phyloP scores from a whole-genome alignment of 1,139 yeast species.

The Arxiozyma bovina region DNA sequence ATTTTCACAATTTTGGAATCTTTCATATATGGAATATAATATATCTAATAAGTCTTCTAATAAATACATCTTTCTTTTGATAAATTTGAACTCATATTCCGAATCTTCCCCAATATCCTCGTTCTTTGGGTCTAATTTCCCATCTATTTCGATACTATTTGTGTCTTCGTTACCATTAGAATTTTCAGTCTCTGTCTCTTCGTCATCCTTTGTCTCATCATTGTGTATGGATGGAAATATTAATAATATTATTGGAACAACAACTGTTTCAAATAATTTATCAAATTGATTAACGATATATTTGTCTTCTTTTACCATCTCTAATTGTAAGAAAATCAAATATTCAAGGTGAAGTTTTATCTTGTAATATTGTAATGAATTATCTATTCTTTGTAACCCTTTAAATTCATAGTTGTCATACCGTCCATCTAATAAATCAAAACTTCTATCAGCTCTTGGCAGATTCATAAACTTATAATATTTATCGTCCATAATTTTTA shows the following conservation, averaged over 20 bases:
- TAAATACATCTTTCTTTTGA: slow-evolving; percentile 13
- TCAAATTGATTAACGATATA: slow-evolving; percentile 7
- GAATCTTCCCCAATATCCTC: neutral
- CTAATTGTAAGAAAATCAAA: slow-evolving; percentile 17
- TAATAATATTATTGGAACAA: neutral
- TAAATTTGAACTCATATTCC: slow-evolving; percentile 15
- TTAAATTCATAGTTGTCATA: neutral
- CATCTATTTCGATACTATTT: neutral
- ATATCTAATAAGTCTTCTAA: slow-evolving; percentile 11
- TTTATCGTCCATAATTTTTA: neutral
- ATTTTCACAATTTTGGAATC: neutral
- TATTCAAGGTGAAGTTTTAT: slow-evolving; percentile 14
- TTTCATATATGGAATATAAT: neutral
- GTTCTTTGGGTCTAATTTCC: neutral
- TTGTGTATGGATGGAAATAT: neutral
- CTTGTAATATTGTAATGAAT: slow-evolving; percentile 12
- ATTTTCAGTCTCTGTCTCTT: neutral
- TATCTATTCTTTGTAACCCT: neutral
- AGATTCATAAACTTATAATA: neutral
- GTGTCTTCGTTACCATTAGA: neutral
- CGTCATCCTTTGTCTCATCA: neutral
- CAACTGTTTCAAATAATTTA: neutral
- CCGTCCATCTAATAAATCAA: neutral
- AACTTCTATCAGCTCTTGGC: neutral
- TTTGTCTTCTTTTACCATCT: slow-evolving; percentile 9